Conservation (phyloP, 495 filamentous ascomycete species). For the Saxophila tyrrhenica region DNA sequence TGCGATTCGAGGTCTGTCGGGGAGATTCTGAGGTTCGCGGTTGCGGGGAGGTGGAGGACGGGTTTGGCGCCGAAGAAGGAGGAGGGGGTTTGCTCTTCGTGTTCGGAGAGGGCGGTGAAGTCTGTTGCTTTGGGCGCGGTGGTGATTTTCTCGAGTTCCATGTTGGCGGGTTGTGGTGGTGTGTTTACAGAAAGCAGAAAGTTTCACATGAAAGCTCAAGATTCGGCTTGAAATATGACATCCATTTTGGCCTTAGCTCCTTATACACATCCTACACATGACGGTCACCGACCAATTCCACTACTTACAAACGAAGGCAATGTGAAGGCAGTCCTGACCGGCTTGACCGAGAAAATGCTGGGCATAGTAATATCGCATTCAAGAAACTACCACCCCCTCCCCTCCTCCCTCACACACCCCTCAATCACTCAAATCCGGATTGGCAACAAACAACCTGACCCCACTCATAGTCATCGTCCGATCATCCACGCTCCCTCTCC, state of each 20-base stretch:
- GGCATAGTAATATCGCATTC: neutral
- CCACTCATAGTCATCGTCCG: constrained; percentile 72
- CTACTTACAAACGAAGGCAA: too few relatives aligned
- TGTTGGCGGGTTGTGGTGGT: neutral
- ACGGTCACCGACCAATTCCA: too few relatives aligned
- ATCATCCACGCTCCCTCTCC: constrained; percentile 90
- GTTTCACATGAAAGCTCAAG: neutral
- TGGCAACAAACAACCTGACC: constrained; percentile 82
- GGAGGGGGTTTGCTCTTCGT: constrained; percentile 72
- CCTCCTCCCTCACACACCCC: neutral
- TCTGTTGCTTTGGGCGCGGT: constrained; percentile 37
- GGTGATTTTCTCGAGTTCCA: constrained; percentile 38
- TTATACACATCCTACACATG: too few relatives aligned
- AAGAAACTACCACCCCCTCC: neutral
- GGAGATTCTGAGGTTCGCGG: constrained; percentile 47
- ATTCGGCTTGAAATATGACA: neutral
- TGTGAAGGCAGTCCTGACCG: too few relatives aligned
- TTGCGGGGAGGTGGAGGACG: constrained; percentile 65
- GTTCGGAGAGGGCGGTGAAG: constrained; percentile 64
- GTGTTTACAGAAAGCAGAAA: neutral
- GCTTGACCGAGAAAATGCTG: too few relatives aligned
- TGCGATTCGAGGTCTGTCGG: constrained; percentile 31
- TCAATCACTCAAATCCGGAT: constrained; percentile 69
- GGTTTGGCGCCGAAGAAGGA: constrained; percentile 73
- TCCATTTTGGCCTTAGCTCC: neutral